A percentile compares a stretch with the other conserved stretches of the same genome.
These are phyloP conservation scores for Hanseniaspora thailandica DNA, from an alignment of 805 yeast genomes.

Conservation along the genomic window DNA sequence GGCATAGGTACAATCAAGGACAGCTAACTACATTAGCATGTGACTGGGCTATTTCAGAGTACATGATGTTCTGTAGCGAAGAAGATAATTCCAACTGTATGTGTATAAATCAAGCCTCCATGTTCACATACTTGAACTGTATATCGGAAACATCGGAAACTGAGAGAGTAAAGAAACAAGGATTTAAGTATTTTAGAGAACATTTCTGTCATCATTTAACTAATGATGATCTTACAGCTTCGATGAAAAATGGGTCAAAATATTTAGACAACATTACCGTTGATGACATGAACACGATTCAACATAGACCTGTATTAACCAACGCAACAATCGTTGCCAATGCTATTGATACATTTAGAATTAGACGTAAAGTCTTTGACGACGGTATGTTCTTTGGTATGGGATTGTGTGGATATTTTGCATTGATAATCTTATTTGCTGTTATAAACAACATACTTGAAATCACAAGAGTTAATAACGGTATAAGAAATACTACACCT, in stretches of 20 bases:
- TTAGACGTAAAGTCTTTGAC: constrained; percentile 13
- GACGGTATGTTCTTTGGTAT: constrained; percentile 15
- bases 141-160: background rate
- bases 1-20: background rate
- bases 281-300: background rate
- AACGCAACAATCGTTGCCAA: constrained; percentile 10
- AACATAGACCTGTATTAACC: constrained; percentile 6
- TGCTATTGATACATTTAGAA: constrained; percentile 14
- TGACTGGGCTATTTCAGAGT: constrained; percentile 12
- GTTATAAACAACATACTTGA: background rate
- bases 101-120: constrained; percentile 10
- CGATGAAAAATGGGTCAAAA: constrained; percentile 6
- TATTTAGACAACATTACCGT: background rate
- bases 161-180: background rate
- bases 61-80: constrained; percentile 3
- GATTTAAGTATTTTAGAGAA: background rate
- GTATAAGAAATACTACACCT: background rate
- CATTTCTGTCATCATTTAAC: background rate
- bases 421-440: constrained; percentile 3
- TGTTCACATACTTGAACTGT: constrained; percentile 8
- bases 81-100: background rate
- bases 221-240: background rate
- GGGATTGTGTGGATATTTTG: constrained; percentile 15
- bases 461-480: constrained; percentile 1
- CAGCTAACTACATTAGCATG: constrained; percentile 3